Evolutionary conservation across 2,329 filamentous ascomycete genomes (phyloP).

Genomic region (Talaromyces verruculosus): DNA sequence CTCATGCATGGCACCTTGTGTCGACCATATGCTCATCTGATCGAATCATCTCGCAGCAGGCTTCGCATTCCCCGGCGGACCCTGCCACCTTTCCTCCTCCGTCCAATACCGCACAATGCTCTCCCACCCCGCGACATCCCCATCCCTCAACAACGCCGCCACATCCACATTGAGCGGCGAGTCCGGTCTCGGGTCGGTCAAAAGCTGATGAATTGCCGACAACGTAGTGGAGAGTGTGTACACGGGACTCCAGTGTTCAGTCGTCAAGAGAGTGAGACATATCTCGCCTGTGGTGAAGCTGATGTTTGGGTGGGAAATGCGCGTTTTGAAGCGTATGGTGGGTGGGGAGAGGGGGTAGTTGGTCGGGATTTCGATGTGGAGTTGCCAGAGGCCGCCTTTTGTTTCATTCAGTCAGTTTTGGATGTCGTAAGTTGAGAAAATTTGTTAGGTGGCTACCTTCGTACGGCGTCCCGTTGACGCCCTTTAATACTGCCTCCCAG

Average conservation of each 20-base stretch:
- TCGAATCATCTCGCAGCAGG: conserved; percentile 18
- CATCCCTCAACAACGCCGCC: conserved; percentile 46
- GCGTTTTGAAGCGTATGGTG: conserved; percentile 75
- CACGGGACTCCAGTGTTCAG: conserved; percentile 74
- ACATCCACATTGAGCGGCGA: conserved; percentile 52
- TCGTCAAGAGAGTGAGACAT: conserved; percentile 81
- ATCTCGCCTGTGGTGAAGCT: conserved; percentile 78
- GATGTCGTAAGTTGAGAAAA: background rate
- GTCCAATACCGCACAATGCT: conserved; percentile 51
- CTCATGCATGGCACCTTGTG: background rate
- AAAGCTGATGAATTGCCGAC: conserved; percentile 49
- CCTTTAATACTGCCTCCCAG: conserved; percentile 62
- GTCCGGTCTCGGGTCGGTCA: conserved; percentile 48
- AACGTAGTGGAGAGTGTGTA: conserved; percentile 66
- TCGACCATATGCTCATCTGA: too few species aligned
- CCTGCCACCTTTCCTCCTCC: conserved; percentile 47
- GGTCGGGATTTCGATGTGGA: conserved; percentile 71
- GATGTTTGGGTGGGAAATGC: conserved; percentile 82
- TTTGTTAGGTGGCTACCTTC: conserved; percentile 49
- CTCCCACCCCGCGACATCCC: conserved; percentile 48
- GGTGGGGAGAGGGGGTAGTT: conserved; percentile 80
- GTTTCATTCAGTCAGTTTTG: background rate
- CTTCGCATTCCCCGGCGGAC: conserved; percentile 23
- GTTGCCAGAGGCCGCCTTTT: conserved; percentile 74
- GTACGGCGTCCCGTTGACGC: conserved; percentile 59